A percentile compares a stretch with the other conserved stretches of the same genome.
phyloP scores from a whole-genome alignment of 2,329 filamentous ascomycete genomes.

The Fusarium sp. region DNA sequence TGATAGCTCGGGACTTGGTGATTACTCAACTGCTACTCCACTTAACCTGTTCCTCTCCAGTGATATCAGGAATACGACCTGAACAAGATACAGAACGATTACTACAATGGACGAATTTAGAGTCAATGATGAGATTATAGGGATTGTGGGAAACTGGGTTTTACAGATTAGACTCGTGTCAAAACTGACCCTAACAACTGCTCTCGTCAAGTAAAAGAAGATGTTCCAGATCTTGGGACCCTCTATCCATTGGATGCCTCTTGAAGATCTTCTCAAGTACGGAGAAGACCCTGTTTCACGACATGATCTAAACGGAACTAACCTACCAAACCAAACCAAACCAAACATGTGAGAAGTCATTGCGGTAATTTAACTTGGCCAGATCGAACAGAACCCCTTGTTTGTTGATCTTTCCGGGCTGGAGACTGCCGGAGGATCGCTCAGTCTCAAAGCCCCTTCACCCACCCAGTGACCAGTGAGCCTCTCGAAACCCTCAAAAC shows the following conservation, averaged over 20 bases:
- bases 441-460: constrained; percentile 18
- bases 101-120: neutral
- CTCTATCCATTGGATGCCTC: constrained; percentile 5
- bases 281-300: constrained; percentile 30
- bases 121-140: neutral
- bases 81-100: neutral
- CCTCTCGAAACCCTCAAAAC: constrained; percentile 21
- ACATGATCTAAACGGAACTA: constrained; percentile 29
- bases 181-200: neutral
- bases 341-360: constrained; percentile 13
- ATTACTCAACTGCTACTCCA: neutral
- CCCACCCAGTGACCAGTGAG: constrained; percentile 15
- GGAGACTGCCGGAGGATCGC: constrained; percentile 28
- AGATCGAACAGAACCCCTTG: constrained; percentile 21
- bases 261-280: constrained; percentile 7
- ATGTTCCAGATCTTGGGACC: neutral
- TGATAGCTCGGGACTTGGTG: neutral
- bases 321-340: constrained; percentile 4
- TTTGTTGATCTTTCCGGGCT: constrained; percentile 17
- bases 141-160: neutral
- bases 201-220: neutral
- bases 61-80: neutral
- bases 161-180: neutral
- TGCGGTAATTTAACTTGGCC: constrained; percentile 9
- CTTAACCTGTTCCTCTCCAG: neutral